phyloP scores from a whole-genome alignment of 163 green algal genomes.

The Scenedesmus sp. region DNA sequence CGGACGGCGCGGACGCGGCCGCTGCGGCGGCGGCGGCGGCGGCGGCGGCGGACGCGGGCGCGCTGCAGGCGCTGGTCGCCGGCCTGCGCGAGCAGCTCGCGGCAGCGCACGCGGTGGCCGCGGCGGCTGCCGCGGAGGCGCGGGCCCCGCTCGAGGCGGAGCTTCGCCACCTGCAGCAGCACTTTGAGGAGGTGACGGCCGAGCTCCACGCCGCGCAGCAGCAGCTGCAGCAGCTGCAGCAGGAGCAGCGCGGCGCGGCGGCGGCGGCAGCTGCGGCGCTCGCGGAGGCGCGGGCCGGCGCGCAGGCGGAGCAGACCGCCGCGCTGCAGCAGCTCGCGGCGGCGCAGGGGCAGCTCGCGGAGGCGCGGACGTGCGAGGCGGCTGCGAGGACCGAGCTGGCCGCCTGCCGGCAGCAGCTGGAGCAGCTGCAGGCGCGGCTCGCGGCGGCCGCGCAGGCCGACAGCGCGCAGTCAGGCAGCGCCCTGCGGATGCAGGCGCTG shows the following conservation, averaged over 20 bases:
- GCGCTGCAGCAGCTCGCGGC: neutral
- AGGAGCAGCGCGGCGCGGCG: neutral
- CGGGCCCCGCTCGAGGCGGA: no score
- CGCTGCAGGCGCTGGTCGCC: neutral
- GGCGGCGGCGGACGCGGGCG: slow-evolving; percentile 4
- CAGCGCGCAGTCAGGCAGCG: neutral
- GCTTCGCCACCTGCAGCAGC: slow-evolving; percentile 19
- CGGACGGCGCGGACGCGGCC: neutral
- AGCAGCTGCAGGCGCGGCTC: slow-evolving; percentile 20
- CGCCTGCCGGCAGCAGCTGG: neutral
- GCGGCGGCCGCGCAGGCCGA: slow-evolving; percentile 2
- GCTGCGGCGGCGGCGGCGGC: slow-evolving; percentile 1
- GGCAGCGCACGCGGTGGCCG: no score
- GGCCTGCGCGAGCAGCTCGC: neutral
- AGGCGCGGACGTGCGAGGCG: slow-evolving; percentile 8
- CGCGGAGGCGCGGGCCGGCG: no score
- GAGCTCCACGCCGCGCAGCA: slow-evolving; percentile 2
- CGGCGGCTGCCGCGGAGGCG: no score
- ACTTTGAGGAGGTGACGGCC: slow-evolving; percentile 22
- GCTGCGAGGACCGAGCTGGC: neutral
- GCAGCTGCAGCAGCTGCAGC: slow-evolving; percentile 3
- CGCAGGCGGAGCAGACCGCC: no score
- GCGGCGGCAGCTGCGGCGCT: neutral
- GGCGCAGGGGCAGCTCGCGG: neutral
- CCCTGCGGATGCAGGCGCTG: slow-evolving; percentile 5